A percentile compares a stretch with the other conserved stretches of the same genome.
phyloP scores from a whole-genome alignment of 2,329 filamentous ascomycete species.

The Biscogniauxia sp. region DNA sequence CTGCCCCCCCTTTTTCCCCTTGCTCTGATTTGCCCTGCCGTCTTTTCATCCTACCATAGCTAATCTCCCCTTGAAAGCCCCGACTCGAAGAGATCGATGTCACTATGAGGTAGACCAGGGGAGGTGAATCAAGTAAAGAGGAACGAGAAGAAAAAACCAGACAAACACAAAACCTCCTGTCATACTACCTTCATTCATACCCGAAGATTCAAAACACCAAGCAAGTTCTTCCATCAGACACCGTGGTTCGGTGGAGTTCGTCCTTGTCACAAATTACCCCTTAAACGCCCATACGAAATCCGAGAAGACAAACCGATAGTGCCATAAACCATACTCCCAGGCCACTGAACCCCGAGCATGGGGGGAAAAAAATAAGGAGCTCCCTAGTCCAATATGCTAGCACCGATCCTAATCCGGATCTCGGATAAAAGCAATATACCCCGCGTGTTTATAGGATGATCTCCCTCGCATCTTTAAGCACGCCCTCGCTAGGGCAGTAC shows the following conservation, averaged over 20 bases:
- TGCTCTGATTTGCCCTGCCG: too few species aligned
- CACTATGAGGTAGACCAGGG: too few species aligned
- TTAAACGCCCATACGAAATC: too few species aligned
- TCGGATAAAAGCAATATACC: background rate
- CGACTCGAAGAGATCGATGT: constrained; percentile 4
- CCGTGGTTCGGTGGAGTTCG: too few species aligned
- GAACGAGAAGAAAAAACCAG: background rate
- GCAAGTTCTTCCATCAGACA: background rate
- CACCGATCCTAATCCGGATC: background rate
- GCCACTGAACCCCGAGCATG: too few species aligned
- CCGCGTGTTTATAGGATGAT: constrained; percentile 58
- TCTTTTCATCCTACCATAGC: too few species aligned
- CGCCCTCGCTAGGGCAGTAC: constrained; percentile 86
- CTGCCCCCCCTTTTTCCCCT: too few species aligned
- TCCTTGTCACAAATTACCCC: too few species aligned
- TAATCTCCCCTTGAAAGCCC: constrained; percentile 3
- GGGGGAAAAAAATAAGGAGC: too few species aligned
- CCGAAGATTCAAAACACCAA: background rate
- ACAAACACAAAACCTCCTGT: background rate
- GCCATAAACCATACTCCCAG: too few species aligned
- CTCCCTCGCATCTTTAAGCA: constrained; percentile 70
- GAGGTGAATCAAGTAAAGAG: background rate
- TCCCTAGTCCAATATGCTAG: too few species aligned
- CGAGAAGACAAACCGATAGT: too few species aligned
- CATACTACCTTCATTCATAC: background rate